These are phyloP conservation scores for Podospora australis DNA, from an alignment of 495 filamentous ascomycete genomes.

Conservation along the genomic window DNA sequence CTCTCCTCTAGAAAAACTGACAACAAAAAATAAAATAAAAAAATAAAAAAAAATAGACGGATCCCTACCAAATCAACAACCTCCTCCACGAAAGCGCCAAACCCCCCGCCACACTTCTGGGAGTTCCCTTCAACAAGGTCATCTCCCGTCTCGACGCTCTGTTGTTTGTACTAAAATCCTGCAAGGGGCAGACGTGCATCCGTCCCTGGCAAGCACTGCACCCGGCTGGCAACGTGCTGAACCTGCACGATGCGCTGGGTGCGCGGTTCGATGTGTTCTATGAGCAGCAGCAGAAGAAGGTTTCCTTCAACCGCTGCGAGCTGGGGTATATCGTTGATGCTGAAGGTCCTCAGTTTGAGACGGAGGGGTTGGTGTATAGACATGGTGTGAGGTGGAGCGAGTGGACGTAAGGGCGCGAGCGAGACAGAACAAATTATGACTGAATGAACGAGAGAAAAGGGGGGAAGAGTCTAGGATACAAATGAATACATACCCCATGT, in stretches of 20 bases:
- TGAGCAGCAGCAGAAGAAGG: slow-evolving; percentile 34
- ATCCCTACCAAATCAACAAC: slow-evolving; percentile 56
- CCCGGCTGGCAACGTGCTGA: slow-evolving; percentile 40
- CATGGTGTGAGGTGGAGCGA: slow-evolving; percentile 23
- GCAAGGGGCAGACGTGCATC: slow-evolving; percentile 49
- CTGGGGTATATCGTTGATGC: slow-evolving; percentile 53
- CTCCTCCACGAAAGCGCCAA: slow-evolving; percentile 36
- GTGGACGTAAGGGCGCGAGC: slow-evolving; percentile 18
- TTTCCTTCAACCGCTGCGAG: slow-evolving; percentile 54
- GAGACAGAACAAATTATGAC: no score
- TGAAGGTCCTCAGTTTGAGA: slow-evolving; percentile 52
- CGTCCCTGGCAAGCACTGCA: slow-evolving; percentile 56
- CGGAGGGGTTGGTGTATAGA: slow-evolving; percentile 23
- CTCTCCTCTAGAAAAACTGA: no score
- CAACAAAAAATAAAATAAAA: slow-evolving; percentile 1
- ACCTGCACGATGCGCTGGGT: slow-evolving; percentile 39
- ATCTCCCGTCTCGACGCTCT: slow-evolving; percentile 52
- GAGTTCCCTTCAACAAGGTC: slow-evolving; percentile 38
- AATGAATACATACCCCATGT: no score
- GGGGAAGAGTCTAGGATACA: no score
- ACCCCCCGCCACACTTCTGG: slow-evolving; percentile 29
- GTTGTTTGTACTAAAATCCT: slow-evolving; percentile 59
- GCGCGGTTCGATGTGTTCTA: slow-evolving; percentile 54
- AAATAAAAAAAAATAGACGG: slow-evolving; percentile 35
- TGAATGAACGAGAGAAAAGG: no score